These are phyloP conservation scores for Coemansia sp. DNA, from an alignment of 192 early-diverging fungal species.

Conservation along the genomic window DNA sequence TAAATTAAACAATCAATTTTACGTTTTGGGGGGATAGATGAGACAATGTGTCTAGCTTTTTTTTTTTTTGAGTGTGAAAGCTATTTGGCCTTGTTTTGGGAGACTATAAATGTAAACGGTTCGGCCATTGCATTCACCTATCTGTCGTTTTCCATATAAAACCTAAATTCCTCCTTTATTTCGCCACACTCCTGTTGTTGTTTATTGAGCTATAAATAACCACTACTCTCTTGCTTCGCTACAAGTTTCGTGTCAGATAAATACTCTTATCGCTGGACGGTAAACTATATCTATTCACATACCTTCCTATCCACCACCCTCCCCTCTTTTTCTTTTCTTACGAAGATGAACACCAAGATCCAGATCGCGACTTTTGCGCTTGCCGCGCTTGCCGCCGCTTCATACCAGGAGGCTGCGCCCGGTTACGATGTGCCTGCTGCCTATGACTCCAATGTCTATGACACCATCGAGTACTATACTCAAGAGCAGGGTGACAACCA, in stretches of 20 bases:
- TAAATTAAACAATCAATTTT: constrained; percentile 3
- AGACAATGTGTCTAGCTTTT: no score
- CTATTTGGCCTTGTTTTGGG: background rate
- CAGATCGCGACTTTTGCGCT: constrained; percentile 48
- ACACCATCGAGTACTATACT: constrained; percentile 5
- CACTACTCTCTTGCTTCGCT: background rate
- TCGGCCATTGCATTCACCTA: no score
- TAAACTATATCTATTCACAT: background rate
- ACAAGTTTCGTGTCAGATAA: no score
- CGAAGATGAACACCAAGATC: constrained; percentile 45
- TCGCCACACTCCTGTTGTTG: background rate
- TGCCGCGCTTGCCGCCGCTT: constrained; percentile 36
- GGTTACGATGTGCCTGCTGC: no score
- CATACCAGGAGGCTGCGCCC: constrained; percentile 41
- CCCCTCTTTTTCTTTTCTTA: background rate
- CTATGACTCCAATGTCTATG: no score
- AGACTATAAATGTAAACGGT: background rate
- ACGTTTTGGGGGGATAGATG: no score
- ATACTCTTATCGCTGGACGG: constrained; percentile 39
- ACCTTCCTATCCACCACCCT: background rate
- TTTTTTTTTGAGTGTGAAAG: background rate
- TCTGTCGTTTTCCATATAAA: no score
- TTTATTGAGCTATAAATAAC: constrained; percentile 4
- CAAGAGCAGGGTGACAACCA: constrained; percentile 24
- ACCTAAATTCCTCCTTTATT: no score